phyloP scores from a whole-genome alignment of 352 stramenopile genomes.

The Phytophthora hibernalis region DNA sequence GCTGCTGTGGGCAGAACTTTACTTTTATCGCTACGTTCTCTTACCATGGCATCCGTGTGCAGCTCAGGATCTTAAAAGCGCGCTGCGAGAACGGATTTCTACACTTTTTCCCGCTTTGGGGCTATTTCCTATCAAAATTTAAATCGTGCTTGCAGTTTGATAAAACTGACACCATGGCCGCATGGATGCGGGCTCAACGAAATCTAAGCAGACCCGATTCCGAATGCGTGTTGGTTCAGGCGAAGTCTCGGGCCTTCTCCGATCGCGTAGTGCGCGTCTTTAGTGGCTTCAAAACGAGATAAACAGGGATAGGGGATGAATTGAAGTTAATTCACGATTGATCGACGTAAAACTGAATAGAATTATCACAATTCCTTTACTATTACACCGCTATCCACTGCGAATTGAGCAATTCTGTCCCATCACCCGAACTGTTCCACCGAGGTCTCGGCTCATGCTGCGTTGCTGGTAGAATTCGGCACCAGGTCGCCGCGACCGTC shows the following conservation, averaged over 20 bases:
- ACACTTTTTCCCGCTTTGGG: too few species aligned
- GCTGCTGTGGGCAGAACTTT: background rate
- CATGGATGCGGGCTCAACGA: slow-evolving; percentile 1
- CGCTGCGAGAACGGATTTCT: too few species aligned
- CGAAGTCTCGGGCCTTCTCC: too few species aligned
- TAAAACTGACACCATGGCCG: background rate
- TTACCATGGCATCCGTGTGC: too few species aligned
- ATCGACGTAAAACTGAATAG: slow-evolving; percentile 6
- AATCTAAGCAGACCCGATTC: background rate
- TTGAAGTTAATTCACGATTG: slow-evolving; percentile 8
- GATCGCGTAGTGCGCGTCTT: background rate
- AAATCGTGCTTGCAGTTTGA: slow-evolving; percentile 7
- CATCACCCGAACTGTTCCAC: slow-evolving; percentile 11
- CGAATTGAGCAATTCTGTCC: slow-evolving; percentile 4
- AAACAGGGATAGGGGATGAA: background rate
- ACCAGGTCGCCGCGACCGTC: too few species aligned
- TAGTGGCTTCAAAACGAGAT: background rate
- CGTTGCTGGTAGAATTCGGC: too few species aligned
- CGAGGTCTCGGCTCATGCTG: background rate
- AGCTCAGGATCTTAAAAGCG: background rate
- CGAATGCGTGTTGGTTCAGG: background rate
- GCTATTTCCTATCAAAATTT: background rate
- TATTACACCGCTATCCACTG: background rate
- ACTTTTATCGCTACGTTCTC: background rate
- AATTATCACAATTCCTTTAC: slow-evolving; percentile 8